These are phyloP conservation scores for Entrophospora sp. DNA, from an alignment of 192 early-diverging fungal genomes.

Conservation along the genomic window DNA sequence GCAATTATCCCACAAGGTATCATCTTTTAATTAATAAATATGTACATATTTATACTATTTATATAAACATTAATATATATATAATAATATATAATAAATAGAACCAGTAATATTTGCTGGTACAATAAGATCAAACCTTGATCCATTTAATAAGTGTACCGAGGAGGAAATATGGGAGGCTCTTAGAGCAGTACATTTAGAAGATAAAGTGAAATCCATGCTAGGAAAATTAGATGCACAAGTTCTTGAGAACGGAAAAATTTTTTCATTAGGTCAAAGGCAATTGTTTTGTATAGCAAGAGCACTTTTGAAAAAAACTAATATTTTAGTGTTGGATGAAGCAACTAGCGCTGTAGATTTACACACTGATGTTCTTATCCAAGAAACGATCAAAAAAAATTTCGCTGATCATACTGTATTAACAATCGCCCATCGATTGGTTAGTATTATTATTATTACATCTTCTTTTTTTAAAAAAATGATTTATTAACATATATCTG, in stretches of 20 bases:
- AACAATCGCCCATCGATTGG: constrained; percentile 56
- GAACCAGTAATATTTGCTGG: constrained; percentile 58
- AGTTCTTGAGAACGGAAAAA: constrained; percentile 42
- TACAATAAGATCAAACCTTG: constrained; percentile 78
- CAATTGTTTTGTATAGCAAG: constrained; percentile 55
- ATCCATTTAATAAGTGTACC: constrained; percentile 54
- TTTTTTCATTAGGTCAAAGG: constrained; percentile 49
- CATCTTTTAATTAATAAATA: constrained; percentile 27
- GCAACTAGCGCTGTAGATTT: constrained; percentile 50
- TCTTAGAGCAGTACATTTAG: constrained; percentile 39
- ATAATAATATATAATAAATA: neutral
- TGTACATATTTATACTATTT: neutral
- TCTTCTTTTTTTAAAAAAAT: too few relatives aligned
- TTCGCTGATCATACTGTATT: constrained; percentile 49
- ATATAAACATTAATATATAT: too few relatives aligned
- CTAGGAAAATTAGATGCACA: constrained; percentile 30
- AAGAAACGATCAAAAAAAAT: constrained; percentile 40
- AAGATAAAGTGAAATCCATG: constrained; percentile 35
- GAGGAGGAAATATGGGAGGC: constrained; percentile 63
- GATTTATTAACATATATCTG: neutral
- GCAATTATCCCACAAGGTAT: constrained; percentile 84
- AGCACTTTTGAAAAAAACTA: constrained; percentile 40
- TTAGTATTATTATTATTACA: constrained; percentile 15
- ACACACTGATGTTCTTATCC: constrained; percentile 39
- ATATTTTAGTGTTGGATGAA: constrained; percentile 62